These are phyloP conservation scores for Endocarpon pusillum DNA, from an alignment of 495 filamentous ascomycete genomes.

Conservation along the genomic window DNA sequence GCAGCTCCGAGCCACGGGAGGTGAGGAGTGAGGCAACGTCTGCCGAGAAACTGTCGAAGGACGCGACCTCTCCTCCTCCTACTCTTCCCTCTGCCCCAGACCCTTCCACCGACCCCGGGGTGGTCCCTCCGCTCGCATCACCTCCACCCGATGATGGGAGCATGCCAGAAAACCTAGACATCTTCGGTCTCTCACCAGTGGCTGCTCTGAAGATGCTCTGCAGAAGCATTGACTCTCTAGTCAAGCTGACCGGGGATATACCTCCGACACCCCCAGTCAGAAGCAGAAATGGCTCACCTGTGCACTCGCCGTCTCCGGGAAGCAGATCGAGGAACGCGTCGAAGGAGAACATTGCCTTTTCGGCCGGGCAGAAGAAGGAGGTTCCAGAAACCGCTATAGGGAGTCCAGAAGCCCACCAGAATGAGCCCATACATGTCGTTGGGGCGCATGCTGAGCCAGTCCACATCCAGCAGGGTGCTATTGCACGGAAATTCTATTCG, in stretches of 20 bases:
- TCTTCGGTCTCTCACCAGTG: slow-evolving; percentile 54
- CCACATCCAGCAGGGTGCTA: slow-evolving; percentile 55
- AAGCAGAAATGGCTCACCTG: slow-evolving; percentile 1
- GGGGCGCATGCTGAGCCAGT: slow-evolving; percentile 44
- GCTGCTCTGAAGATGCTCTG: slow-evolving; percentile 68
- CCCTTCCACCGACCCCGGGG: slow-evolving; percentile 14
- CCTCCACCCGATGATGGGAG: slow-evolving; percentile 6
- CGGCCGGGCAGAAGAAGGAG: slow-evolving; percentile 17
- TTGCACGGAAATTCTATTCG: slow-evolving; percentile 82
- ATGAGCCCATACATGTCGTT: slow-evolving; percentile 29
- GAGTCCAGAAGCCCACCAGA: slow-evolving; percentile 23
- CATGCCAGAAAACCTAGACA: slow-evolving; percentile 26
- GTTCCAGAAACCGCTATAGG: slow-evolving; percentile 25
- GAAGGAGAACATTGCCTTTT: slow-evolving; percentile 3
- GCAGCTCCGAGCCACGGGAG: too few species aligned
- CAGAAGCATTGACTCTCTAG: slow-evolving; percentile 53
- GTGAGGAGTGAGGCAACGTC: too few species aligned
- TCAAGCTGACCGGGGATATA: slow-evolving; percentile 51
- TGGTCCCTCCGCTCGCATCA: slow-evolving; percentile 4
- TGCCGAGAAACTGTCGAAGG: not conserved
- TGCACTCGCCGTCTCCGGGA: not conserved
- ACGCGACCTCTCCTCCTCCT: slow-evolving; percentile 3
- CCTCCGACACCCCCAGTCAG: slow-evolving; percentile 48
- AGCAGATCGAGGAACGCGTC: slow-evolving; percentile 3
- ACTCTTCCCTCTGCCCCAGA: slow-evolving; percentile 11